Percentiles rank a stretch among this genome's conserved stretches.
These are phyloP conservation scores for Trichoderma oligosporum DNA, from an alignment of 2,329 filamentous ascomycete genomes.

Conservation along the genomic window DNA sequence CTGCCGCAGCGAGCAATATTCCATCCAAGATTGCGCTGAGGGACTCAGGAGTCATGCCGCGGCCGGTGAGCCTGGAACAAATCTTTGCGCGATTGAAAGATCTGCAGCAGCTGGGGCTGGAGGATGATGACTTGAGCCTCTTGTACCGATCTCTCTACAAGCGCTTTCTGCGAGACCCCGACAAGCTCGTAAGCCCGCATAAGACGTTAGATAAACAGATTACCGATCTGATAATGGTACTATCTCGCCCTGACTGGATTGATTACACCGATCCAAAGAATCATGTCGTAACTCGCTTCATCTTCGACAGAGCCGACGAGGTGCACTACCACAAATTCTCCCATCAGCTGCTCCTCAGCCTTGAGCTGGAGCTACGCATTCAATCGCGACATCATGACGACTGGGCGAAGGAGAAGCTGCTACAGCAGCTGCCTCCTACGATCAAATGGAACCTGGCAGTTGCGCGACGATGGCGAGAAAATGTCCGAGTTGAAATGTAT, in stretches of 20 bases:
- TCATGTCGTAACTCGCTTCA: slow-evolving; percentile 70
- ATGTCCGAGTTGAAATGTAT: slow-evolving; percentile 62
- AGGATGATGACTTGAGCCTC: slow-evolving; percentile 54
- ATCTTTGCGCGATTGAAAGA: slow-evolving; percentile 59
- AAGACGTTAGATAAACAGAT: slow-evolving; percentile 67
- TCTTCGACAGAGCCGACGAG: slow-evolving; percentile 56
- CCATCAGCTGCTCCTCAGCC: slow-evolving; percentile 69
- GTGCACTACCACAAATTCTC: slow-evolving; percentile 64
- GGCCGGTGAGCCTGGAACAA: slow-evolving; percentile 54
- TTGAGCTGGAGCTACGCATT: slow-evolving; percentile 69
- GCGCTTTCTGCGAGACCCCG: slow-evolving; percentile 64
- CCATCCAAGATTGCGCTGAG: slow-evolving; percentile 55
- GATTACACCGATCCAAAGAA: slow-evolving; percentile 68
- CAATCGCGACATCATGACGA: slow-evolving; percentile 59
- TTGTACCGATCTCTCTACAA: slow-evolving; percentile 64
- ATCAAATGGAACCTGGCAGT: slow-evolving; percentile 71
- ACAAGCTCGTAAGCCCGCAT: slow-evolving; percentile 58
- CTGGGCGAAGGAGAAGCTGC: slow-evolving; percentile 60
- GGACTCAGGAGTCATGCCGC: slow-evolving; percentile 56
- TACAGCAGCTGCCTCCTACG: slow-evolving; percentile 62
- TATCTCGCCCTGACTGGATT: slow-evolving; percentile 68
- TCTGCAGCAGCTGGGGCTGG: slow-evolving; percentile 55
- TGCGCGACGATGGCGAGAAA: slow-evolving; percentile 68
- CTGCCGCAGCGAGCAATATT: slow-evolving; percentile 53
- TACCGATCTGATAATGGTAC: slow-evolving; percentile 64